Percentiles rank a stretch among this genome's conserved stretches.
These are phyloP conservation scores for Ceratobasidium sp. DNA, from an alignment of 1,284 basidiomycete species.

Conservation along the genomic window DNA sequence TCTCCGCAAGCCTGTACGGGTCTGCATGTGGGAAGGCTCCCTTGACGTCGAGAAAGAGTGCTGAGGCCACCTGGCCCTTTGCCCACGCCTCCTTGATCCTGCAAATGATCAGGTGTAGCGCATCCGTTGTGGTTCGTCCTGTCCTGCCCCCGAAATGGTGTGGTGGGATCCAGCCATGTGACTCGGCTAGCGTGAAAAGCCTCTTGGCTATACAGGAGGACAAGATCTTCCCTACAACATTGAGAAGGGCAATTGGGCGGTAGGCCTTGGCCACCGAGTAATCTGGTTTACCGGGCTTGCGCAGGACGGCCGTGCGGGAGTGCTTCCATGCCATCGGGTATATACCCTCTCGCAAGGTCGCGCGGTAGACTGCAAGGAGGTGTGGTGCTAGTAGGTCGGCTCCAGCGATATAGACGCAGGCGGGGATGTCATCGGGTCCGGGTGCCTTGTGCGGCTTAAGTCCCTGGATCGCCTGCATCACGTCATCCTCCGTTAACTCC, in stretches of 20 bases:
- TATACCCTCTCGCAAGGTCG: constrained; percentile 6
- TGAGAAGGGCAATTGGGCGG: constrained; percentile 48
- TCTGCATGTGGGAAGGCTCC: constrained; percentile 56
- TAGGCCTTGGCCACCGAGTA: constrained; percentile 46
- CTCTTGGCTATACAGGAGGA: constrained; percentile 4
- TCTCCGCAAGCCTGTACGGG: constrained; percentile 54
- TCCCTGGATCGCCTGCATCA: no score
- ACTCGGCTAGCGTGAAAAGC: constrained; percentile 7
- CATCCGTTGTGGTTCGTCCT: constrained; percentile 42
- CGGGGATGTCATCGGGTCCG: neutral
- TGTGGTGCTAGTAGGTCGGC: constrained; percentile 53
- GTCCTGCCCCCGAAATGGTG: constrained; percentile 44
- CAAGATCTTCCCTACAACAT: constrained; percentile 23
- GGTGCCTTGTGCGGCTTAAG: constrained; percentile 50
- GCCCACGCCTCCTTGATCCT: constrained; percentile 47
- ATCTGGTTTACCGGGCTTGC: constrained; percentile 45
- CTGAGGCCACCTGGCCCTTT: constrained; percentile 24
- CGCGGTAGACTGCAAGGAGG: constrained; percentile 48
- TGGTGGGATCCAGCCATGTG: constrained; percentile 18
- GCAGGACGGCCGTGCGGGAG: constrained; percentile 19
- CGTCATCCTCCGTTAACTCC: no score
- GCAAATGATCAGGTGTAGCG: constrained; percentile 19
- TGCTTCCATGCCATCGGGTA: constrained; percentile 38
- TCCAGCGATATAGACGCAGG: constrained; percentile 44
- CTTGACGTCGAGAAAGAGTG: no score